Conservation (phyloP, 2,329 filamentous ascomycete genomes). For the Massarina eburnea region DNA sequence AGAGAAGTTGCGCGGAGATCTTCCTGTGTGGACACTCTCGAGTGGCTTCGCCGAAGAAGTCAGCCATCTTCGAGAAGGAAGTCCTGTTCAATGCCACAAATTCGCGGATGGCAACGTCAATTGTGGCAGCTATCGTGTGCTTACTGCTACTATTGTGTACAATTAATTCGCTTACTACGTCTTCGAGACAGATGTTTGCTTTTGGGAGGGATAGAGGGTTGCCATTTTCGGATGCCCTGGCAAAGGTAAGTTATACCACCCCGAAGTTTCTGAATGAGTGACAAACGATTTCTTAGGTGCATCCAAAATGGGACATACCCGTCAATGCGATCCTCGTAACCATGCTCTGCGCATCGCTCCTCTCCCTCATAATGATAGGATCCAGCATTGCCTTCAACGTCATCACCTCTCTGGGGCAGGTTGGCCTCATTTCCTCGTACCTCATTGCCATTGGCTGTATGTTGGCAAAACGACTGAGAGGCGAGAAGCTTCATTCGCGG, state of each 20-base stretch:
- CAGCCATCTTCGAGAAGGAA: too few species aligned
- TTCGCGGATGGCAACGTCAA: constrained; percentile 21
- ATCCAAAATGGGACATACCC: constrained; percentile 34
- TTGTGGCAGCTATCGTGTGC: constrained; percentile 29
- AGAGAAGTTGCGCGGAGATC: background rate
- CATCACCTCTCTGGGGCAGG: constrained; percentile 24
- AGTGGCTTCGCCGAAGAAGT: too few species aligned
- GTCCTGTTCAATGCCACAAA: constrained; percentile 27
- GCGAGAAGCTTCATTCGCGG: constrained; percentile 45
- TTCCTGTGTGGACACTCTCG: too few species aligned
- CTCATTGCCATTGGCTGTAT: constrained; percentile 51
- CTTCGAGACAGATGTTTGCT: constrained; percentile 38
- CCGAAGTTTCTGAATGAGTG: constrained; percentile 1
- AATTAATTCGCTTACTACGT: constrained; percentile 27
- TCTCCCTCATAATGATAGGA: constrained; percentile 55
- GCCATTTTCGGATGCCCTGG: constrained; percentile 12
- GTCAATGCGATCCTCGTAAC: constrained; percentile 50
- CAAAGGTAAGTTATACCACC: constrained; percentile 11
- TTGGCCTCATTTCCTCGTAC: constrained; percentile 28
- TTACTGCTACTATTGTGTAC: constrained; percentile 13
- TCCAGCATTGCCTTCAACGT: constrained; percentile 38
- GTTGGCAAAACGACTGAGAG: constrained; percentile 46
- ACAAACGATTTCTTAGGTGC: constrained; percentile 14
- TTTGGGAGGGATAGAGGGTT: constrained; percentile 35
- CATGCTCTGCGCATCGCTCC: constrained; percentile 41